phyloP scores from a whole-genome alignment of 2,329 filamentous ascomycete species.

The Alternaria longipes region DNA sequence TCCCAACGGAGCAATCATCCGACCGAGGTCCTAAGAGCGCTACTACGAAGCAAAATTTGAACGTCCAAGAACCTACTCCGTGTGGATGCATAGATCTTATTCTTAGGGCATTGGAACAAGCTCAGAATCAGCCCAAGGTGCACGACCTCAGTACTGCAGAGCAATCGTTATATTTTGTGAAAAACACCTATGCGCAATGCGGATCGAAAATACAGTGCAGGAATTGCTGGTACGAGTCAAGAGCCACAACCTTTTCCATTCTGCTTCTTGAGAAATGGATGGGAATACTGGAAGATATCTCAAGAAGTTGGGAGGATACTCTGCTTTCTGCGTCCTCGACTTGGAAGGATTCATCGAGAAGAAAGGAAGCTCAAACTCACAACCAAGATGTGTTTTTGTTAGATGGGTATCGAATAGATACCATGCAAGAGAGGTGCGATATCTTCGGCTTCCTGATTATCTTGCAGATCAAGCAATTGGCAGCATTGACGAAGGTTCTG shows the following conservation, averaged over 20 bases:
- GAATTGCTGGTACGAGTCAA: background rate
- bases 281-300: background rate
- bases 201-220: background rate
- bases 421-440: background rate
- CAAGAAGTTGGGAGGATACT: background rate
- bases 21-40: background rate
- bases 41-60: background rate
- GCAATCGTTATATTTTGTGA: background rate
- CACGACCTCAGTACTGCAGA: background rate
- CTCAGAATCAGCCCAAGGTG: background rate
- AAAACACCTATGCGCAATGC: background rate
- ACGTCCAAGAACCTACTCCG: background rate
- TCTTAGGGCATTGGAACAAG: background rate
- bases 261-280: background rate
- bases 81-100: background rate
- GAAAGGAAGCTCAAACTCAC: background rate
- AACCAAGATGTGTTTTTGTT: background rate
- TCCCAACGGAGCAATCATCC: background rate
- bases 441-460: background rate
- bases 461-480: background rate
- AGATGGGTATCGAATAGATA: conserved; percentile 1
- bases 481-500: background rate
- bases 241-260: conserved; percentile 1
- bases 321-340: background rate
- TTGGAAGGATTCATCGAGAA: background rate